Evolutionary conservation across 345 rosid genomes (phyloP).

Genomic region (Pistacia vera): DNA sequence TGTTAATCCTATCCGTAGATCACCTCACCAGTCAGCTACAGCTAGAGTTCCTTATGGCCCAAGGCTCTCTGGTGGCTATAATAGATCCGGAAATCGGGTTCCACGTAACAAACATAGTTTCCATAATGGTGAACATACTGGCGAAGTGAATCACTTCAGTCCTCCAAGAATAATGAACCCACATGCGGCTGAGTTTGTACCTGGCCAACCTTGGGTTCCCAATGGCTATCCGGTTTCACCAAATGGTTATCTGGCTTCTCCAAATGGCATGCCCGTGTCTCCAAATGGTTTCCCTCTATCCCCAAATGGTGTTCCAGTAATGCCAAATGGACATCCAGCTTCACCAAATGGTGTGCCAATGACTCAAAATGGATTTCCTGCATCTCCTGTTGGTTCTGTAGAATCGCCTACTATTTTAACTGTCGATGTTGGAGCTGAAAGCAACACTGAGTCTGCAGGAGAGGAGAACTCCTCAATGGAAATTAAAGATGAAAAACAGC

Average conservation of each 20-base stretch:
- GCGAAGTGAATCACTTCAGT: slow-evolving; percentile 55
- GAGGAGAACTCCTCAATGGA: slow-evolving; percentile 47
- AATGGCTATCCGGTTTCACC: slow-evolving; percentile 76
- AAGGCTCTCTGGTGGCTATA: slow-evolving; percentile 84
- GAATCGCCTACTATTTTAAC: slow-evolving; percentile 38
- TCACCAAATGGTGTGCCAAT: slow-evolving; percentile 34
- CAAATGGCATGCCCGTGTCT: slow-evolving; percentile 56
- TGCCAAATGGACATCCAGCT: slow-evolving; percentile 52
- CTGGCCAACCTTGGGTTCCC: slow-evolving; percentile 87
- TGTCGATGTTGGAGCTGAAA: slow-evolving; percentile 39
- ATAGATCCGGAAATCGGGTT: slow-evolving; percentile 74
- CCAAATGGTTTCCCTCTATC: slow-evolving; percentile 62
- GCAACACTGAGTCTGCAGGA: slow-evolving; percentile 41
- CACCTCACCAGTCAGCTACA: slow-evolving; percentile 92
- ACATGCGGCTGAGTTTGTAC: slow-evolving; percentile 95
- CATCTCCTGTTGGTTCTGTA: slow-evolving; percentile 34
- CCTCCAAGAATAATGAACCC: slow-evolving; percentile 92
- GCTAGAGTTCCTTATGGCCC: slow-evolving; percentile 99
- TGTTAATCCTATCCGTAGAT: slow-evolving; percentile 72
- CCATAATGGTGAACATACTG: slow-evolving; percentile 55
- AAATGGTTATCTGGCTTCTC: slow-evolving; percentile 54
- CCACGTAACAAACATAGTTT: slow-evolving; percentile 66
- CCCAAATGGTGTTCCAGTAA: slow-evolving; percentile 46
- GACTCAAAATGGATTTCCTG: slow-evolving; percentile 54
- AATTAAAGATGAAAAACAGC: slow-evolving; percentile 36